A percentile compares a stretch with the other conserved stretches of the same genome.
These are phyloP conservation scores for Wickerhamomyces alni DNA, from an alignment of 805 yeast genomes.

Conservation along the genomic window DNA sequence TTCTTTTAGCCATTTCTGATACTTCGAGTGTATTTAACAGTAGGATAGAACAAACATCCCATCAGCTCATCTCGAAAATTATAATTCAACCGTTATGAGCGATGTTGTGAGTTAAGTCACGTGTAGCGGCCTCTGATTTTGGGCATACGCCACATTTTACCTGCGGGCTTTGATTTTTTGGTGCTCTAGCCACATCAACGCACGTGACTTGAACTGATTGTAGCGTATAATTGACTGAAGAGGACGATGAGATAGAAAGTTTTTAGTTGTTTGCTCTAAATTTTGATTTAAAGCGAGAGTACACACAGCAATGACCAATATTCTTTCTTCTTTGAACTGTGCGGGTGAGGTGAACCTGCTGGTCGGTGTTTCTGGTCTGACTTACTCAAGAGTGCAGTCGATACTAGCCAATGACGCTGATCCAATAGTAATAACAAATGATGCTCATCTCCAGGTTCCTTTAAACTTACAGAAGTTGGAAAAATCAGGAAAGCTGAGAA, in stretches of 20 bases:
- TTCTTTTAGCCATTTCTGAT: slow-evolving; percentile 53
- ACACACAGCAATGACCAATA: not conserved
- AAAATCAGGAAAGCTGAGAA: slow-evolving; percentile 22
- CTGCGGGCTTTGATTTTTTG: not conserved
- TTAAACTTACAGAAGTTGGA: slow-evolving; percentile 21
- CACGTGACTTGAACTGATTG: slow-evolving; percentile 6
- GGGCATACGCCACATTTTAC: not conserved
- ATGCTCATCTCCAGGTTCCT: slow-evolving; percentile 20
- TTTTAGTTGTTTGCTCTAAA: no score
- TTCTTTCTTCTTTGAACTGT: slow-evolving; percentile 29
- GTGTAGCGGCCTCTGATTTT: no score
- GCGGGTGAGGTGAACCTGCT: slow-evolving; percentile 50
- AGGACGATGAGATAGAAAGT: no score
- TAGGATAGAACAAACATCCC: no score
- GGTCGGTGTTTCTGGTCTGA: slow-evolving; percentile 44
- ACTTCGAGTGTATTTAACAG: no score
- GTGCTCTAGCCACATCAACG: not conserved
- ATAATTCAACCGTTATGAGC: no score
- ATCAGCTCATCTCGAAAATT: not conserved
- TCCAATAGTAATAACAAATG: slow-evolving; percentile 43
- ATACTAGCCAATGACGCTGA: slow-evolving; percentile 50
- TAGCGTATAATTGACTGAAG: no score
- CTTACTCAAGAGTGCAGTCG: slow-evolving; percentile 40
- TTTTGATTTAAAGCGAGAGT: no score
- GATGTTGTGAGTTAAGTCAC: not conserved